A percentile compares a stretch with the other conserved stretches of the same genome.
Conservation (phyloP, 352 stramenopile genomes). For the Heterotrichella gracilis region DNA sequence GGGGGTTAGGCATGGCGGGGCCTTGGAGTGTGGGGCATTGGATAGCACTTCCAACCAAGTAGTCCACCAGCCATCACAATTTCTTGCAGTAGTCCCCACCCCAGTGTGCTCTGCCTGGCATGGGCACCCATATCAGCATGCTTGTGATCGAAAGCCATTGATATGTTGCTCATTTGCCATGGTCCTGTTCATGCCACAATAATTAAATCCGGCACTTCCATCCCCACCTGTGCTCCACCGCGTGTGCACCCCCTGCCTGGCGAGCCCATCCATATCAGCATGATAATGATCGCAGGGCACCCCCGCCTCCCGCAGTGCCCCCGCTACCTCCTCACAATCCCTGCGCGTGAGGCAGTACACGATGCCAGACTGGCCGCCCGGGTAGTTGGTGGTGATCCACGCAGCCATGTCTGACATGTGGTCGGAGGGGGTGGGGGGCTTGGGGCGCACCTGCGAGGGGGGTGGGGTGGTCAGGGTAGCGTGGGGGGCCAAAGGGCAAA, state of each 20-base stretch:
- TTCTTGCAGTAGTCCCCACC: background rate
- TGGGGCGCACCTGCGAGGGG: slow-evolving; percentile 16
- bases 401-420: slow-evolving; percentile 13
- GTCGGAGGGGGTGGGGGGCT: background rate
- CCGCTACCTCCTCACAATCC: slow-evolving; percentile 33
- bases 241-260: too few species aligned
- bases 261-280: slow-evolving; percentile 17
- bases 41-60: background rate
- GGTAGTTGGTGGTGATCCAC: slow-evolving; percentile 15
- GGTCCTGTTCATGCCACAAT: too few species aligned
- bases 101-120: slow-evolving; percentile 12
- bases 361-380: slow-evolving; percentile 27
- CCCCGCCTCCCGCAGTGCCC: slow-evolving; percentile 23
- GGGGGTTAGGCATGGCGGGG: too few species aligned
- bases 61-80: background rate
- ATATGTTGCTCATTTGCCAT: too few species aligned
- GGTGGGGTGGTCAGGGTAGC: too few species aligned
- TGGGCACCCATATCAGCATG: too few species aligned
- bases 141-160: too few species aligned
- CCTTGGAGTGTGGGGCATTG: background rate
- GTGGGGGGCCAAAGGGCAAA: too few species aligned
- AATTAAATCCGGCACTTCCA: background rate
- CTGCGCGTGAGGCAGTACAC: slow-evolving; percentile 48
- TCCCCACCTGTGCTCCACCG: background rate
- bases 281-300: slow-evolving; percentile 20